Percentiles rank a stretch among this genome's conserved stretches.
These are phyloP conservation scores for Vicia sativa DNA, from an alignment of 306 rosid genomes.

Conservation along the genomic window DNA sequence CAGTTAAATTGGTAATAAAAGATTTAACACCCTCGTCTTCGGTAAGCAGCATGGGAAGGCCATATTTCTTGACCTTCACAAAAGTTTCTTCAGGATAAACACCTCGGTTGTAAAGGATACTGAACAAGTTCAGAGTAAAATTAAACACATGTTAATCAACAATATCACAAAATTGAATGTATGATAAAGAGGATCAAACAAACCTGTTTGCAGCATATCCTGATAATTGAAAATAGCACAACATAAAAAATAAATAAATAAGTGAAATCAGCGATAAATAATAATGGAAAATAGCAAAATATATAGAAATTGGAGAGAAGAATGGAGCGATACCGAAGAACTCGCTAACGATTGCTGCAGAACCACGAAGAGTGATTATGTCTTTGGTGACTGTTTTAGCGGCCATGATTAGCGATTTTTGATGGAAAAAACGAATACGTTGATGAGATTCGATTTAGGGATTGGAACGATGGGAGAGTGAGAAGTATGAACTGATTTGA, in stretches of 20 bases:
- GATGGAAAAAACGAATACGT: background rate
- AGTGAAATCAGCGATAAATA: constrained; percentile 5
- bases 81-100: constrained; percentile 97
- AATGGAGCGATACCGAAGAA: constrained; percentile 66
- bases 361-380: constrained; percentile 95
- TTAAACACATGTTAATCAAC: constrained; percentile 1
- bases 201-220: constrained; percentile 99
- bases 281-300: constrained; percentile 13
- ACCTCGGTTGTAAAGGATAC: constrained; percentile 87
- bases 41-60: constrained; percentile 94
- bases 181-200: constrained; percentile 11
- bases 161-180: background rate
- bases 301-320: background rate
- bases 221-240: constrained; percentile 37
- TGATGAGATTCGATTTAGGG: background rate
- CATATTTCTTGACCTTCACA: constrained; percentile 91
- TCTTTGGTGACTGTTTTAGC: constrained; percentile 77
- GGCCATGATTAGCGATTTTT: constrained; percentile 51
- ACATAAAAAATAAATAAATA: background rate
- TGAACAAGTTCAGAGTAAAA: constrained; percentile 29
- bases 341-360: constrained; percentile 97
- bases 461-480: background rate
- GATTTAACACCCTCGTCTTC: constrained; percentile 90
- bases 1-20: constrained; percentile 65
- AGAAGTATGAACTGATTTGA: constrained; percentile 14